Conservation (phyloP, 371 early-diverging fungal genomes). For the Cokeromyces recurvatus region DNA sequence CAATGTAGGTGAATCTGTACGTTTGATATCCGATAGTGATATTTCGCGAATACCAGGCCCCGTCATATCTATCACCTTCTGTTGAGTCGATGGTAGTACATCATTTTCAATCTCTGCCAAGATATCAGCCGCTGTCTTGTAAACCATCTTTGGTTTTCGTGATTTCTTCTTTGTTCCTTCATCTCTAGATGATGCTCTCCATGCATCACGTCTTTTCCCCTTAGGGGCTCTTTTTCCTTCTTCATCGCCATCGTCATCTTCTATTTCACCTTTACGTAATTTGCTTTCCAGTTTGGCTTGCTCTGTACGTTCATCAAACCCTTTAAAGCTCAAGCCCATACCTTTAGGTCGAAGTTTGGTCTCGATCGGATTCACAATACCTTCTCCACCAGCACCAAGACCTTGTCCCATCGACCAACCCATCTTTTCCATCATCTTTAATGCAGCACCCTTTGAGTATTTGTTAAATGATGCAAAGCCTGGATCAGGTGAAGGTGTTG, state of each 20-base stretch:
- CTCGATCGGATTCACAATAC: slow-evolving; percentile 87
- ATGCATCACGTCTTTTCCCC: slow-evolving; percentile 37
- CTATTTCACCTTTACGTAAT: slow-evolving; percentile 13
- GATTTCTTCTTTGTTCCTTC: slow-evolving; percentile 4
- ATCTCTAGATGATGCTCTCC: no score
- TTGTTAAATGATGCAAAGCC: slow-evolving; percentile 80
- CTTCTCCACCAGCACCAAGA: slow-evolving; percentile 75
- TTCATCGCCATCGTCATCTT: slow-evolving; percentile 17
- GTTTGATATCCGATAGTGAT: slow-evolving; percentile 36
- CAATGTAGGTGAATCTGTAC: slow-evolving; percentile 42
- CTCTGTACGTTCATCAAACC: slow-evolving; percentile 66
- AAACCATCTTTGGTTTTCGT: slow-evolving; percentile 50
- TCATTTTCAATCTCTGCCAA: slow-evolving; percentile 21
- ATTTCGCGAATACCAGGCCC: slow-evolving; percentile 66
- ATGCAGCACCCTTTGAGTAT: slow-evolving; percentile 68
- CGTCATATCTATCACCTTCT: slow-evolving; percentile 83
- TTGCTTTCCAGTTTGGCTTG: slow-evolving; percentile 49
- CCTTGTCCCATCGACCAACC: slow-evolving; percentile 74
- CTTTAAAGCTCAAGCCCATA: slow-evolving; percentile 78
- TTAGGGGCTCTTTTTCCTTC: background rate
- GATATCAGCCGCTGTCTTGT: slow-evolving; percentile 75
- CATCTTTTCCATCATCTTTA: slow-evolving; percentile 81
- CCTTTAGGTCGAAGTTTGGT: slow-evolving; percentile 75
- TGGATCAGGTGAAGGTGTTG: slow-evolving; percentile 24
- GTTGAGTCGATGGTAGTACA: slow-evolving; percentile 28